Base-by-base conservation (phyloP, 2,329 filamentous ascomycete species). In the Hirsutella minnesotensis region DNA sequence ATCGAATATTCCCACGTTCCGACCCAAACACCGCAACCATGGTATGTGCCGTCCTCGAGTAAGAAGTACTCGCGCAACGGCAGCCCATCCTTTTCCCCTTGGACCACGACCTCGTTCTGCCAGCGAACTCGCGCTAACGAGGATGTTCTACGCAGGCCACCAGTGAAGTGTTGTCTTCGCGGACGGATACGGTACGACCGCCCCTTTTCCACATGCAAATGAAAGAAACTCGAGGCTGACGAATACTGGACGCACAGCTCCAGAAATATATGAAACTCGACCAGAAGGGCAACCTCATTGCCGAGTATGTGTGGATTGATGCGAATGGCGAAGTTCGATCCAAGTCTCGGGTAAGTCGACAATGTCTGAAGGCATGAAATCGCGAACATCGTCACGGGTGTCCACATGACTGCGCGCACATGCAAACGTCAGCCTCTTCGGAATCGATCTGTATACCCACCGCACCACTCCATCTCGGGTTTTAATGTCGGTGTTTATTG, bases 241-340 rank as follows among this genome's bases (percentile, higher is more conserved):
- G 10, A 35, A n/a, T 48, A 39, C 43, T 42, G 41, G 51, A 58
- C 66, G 41, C 51, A 57, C 66, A 95, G 87, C 81, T 95, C 66
- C 72, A 83, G 66, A 95, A 95, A 70, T 96, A 90, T 77, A 79
- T 92, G 69, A 73, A 74, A 60, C 85, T 96, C 58, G 83, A 88
- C 65, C 90, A 96, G 73, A 86, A 83, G 66, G 89, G 88, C 65
- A 72, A 70, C 56, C 74, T 94, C 62, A 92, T 95, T 68, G 90
- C 88, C 61, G 90, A 95, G 72, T 95, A 95, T 70, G 81, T 95
- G 74, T 95, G 90, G 90, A 83, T 95, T 63, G 89, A 95, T 61
- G 74, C 84, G 52, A 67, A 70, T 52, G 88, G 89, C 63, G 82
- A 83, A 59, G 77, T 86, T 56, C 88, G 92, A 59, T 95, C 88